Evolutionary conservation across 2,329 filamentous ascomycete genomes (phyloP), one percentile per base, ranked within the genome.

Genomic region (Malbranchea zuffiana): DNA sequence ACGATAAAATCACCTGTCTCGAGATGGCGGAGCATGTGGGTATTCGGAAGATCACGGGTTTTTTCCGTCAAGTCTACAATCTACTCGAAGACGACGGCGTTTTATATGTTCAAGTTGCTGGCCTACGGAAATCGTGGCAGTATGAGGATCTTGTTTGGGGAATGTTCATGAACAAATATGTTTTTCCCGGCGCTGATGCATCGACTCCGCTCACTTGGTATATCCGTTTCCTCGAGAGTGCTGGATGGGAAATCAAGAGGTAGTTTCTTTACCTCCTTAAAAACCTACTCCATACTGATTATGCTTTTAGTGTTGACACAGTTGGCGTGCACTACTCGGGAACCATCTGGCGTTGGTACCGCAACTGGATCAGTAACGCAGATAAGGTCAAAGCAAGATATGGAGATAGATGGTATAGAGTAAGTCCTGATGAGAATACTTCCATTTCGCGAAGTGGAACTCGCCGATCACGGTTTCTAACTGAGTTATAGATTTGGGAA

Each of bases 11-110:
- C 56, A 94, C 87, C 50, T 93, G 85, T 62, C 77, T 96, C 38
- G 90, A 98, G 65, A 96, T 96, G 90, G 87, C 85, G 37, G 90
- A 96, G 71, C 90, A 98, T 67, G 90, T 96, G 50, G 90, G 90
- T 67, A 82, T 96, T 43, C 82, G 86, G 48, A 82, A 94, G 65
- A 81, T 96, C 55, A 67, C 69, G 41, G 65, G 67, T 45, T 96
- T 98, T 71, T 67, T 88, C 52, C 75, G 71, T 51, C 88, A 96
- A 67, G 82, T 92, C 40, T 74, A 92, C 61, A 80, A 93, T 55
- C 94, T 96, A 86, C 78, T 96, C 37, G 84, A 95, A 44, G 90
- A 96, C 49, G 86, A 96, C 49, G 90, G 90, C 60, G 75, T 85
- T 48, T 93, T 96, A 70, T 95, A 88, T 74, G 72, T 96, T 43